These are phyloP conservation scores for Dispira parvispora DNA, from an alignment of 192 early-diverging fungal genomes.

Conservation along the genomic window DNA sequence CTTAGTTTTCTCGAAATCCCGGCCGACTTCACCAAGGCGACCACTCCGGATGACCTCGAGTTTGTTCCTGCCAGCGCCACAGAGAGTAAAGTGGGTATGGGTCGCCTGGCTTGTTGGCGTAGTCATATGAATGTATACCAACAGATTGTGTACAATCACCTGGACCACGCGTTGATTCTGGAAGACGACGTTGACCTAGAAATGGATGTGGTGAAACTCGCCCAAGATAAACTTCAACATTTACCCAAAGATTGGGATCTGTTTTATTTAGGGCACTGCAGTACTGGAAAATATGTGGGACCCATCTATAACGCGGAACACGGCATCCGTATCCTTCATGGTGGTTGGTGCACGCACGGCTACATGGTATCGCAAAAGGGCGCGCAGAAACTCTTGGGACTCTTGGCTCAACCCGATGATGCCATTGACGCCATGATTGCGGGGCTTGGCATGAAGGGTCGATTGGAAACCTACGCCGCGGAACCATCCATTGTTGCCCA, in stretches of 20 bases:
- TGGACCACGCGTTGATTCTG: slow-evolving; percentile 19
- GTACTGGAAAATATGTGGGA: slow-evolving; percentile 17
- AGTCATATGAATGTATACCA: slow-evolving; percentile 23
- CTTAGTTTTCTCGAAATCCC: slow-evolving; percentile 3
- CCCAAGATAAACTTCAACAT: slow-evolving; percentile 12
- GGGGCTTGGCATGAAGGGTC: slow-evolving; percentile 17
- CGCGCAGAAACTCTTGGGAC: slow-evolving; percentile 21
- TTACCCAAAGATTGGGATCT: slow-evolving; percentile 22
- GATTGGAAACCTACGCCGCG: slow-evolving; percentile 17
- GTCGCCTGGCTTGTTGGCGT: slow-evolving; percentile 12
- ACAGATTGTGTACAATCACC: slow-evolving; percentile 23
- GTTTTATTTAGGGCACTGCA: slow-evolving; percentile 27
- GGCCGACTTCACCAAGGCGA: background rate
- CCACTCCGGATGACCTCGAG: slow-evolving; percentile 3
- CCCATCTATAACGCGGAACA: background rate
- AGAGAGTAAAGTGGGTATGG: background rate
- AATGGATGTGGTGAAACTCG: slow-evolving; percentile 13
- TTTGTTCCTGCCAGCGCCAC: background rate
- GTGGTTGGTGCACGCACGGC: slow-evolving; percentile 25
- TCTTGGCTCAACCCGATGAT: background rate
- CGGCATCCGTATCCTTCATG: background rate
- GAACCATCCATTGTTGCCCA: slow-evolving; percentile 27
- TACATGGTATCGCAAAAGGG: slow-evolving; percentile 26
- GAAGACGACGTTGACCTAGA: slow-evolving; percentile 33
- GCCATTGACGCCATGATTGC: slow-evolving; percentile 23